Evolutionary conservation across 352 stramenopile species (phyloP), one percentile per base, ranked within the genome.

Genomic region (Halophytophthora polymorphica): DNA sequence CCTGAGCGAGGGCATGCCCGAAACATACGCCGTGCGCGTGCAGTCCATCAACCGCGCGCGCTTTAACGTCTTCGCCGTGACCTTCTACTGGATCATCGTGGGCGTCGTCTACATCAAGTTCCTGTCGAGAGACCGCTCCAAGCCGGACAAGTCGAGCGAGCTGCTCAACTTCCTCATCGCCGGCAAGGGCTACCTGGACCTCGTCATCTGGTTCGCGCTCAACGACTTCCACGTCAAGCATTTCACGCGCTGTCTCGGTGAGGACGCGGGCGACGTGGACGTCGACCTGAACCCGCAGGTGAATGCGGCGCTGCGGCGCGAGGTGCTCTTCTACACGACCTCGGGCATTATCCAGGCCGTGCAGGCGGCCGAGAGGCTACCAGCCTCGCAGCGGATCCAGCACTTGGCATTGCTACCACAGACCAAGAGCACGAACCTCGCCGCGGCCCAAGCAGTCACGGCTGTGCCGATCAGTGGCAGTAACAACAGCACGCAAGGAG

Each of bases 241-340:
- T 37, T 90, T 93, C 38, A 86, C 81, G 37, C 73, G 68, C 7
- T 90, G 73, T 56, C 62, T 88, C 2, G 56, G 66, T 17, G 73
- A 83, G 19, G 66, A 69, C 37, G 50, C 76, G 3, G 71, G 82
- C 13, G 77, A 92, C 6, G 70, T 86, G 31, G 84, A 94, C 21
- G 68, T 95, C 11, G 82, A 93, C 50, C 54, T 96, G 18, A 91
- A 89, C 56, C 87, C 86, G 42, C 86, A 96, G 61, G 76, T 96
- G 35, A 96, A 96, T 51, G 80, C 82, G 5, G 88, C 84, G 29
- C 52, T 96, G 41, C 77, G 88, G 13, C 75, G 75, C 3, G 88
- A 96, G 65, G 86, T 96, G 57, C 69, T 96, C 3, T 94, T 90
- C 58, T 96, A 95, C 72, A 96, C 88, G 25, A 96, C 86, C 10